Percentiles rank a stretch among this genome's conserved stretches.
phyloP scores from a whole-genome alignment of 345 rosid genomes.

The Lepidium didymum region DNA sequence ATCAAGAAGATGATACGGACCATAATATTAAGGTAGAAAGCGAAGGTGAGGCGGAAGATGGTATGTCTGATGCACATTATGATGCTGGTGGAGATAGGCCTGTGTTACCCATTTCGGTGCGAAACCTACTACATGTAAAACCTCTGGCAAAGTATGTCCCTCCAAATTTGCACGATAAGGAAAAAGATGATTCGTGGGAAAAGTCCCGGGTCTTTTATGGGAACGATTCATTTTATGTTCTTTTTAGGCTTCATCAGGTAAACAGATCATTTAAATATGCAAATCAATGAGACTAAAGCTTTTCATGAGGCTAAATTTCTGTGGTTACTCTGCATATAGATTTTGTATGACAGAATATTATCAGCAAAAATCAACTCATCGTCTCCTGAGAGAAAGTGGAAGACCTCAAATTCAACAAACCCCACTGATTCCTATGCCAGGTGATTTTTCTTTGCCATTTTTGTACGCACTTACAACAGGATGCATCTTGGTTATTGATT shows the following conservation, averaged over 20 bases:
- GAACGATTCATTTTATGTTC: conserved; percentile 87
- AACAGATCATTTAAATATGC: not conserved
- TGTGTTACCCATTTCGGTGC: conserved; percentile 54
- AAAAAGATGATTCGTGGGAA: conserved; percentile 40
- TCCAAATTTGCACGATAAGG: conserved; percentile 38
- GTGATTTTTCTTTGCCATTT: conserved; percentile 29
- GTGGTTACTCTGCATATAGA: conserved; percentile 35
- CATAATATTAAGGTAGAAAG: conserved; percentile 79
- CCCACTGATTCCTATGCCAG: conserved; percentile 80
- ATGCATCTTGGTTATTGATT: conserved; percentile 1
- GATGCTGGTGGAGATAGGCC: conserved; percentile 71
- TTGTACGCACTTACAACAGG: not conserved
- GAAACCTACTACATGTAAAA: conserved; percentile 60
- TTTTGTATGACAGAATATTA: conserved; percentile 74
- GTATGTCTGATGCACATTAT: conserved; percentile 53
- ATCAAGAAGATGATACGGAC: conserved; percentile 65
- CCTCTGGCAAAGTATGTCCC: conserved; percentile 82
- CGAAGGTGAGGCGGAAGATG: conserved; percentile 87
- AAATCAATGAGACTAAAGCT: not conserved
- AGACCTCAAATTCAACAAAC: conserved; percentile 57
- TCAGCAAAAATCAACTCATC: conserved; percentile 92
- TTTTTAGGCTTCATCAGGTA: conserved; percentile 97
- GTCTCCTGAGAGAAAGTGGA: conserved; percentile 86
- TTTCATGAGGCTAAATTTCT: not conserved
- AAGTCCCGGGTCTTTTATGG: conserved; percentile 76